Evolutionary conservation across 2,329 filamentous ascomycete species (phyloP).

Genomic region (Alternaria brassicicola): DNA sequence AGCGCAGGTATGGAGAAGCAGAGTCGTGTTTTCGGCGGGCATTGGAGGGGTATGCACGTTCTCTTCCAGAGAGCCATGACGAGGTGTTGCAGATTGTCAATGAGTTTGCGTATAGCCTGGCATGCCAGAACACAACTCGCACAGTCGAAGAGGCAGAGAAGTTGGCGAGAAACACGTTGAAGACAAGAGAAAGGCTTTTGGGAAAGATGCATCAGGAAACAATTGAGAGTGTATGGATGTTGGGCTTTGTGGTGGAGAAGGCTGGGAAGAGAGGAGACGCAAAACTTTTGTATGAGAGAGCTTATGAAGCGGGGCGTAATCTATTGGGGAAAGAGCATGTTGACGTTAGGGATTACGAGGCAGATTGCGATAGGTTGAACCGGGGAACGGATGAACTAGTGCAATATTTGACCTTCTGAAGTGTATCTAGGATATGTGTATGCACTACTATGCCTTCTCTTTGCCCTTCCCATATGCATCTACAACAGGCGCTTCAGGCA

Average conservation of each 20-base stretch:
- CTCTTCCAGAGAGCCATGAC: background rate
- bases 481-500: conserved; percentile 51
- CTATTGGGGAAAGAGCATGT: background rate
- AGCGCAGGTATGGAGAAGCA: background rate
- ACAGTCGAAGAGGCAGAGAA: background rate
- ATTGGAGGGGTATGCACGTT: background rate
- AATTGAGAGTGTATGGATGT: background rate
- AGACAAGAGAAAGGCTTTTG: background rate
- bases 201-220: background rate
- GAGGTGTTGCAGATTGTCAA: background rate
- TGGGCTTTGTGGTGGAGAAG: background rate
- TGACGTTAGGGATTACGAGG: background rate
- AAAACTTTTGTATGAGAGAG: background rate
- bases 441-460: conserved; percentile 14
- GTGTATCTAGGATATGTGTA: background rate
- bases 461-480: conserved; percentile 39
- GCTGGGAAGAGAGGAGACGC: background rate
- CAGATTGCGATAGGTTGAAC: background rate
- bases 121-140: background rate
- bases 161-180: background rate
- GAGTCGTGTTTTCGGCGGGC: background rate
- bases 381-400: background rate
- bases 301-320: background rate
- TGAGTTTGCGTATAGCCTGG: background rate
- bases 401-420: background rate